Base-by-base conservation (phyloP, 192 early-diverging fungal genomes). In the Backusella liffmaniae region DNA sequence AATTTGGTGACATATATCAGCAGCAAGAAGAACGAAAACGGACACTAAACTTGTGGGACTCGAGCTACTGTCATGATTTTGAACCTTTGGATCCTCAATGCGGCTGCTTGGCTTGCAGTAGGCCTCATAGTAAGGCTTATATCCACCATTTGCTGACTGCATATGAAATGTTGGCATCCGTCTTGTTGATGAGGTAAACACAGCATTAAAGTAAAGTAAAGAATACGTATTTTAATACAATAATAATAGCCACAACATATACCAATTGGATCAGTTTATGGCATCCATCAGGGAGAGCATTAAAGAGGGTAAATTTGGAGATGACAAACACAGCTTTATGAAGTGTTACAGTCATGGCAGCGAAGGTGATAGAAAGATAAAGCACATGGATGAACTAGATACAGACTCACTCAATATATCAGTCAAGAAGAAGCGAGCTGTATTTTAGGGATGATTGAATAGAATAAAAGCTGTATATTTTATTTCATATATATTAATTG, bases 131-230 rank as follows among this genome's bases (percentile, higher is more conserved):
- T 39, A 87, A 91, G 49, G 88, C 92, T 6, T 95, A 93, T 74
- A 83, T 93, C 51, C 89, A 93, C 79, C 93, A 95, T 65, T 84
- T 95, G 70, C 76, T 93, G 59, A 85, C 80, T 42, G 85, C 92
- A 12, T 88, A 90, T 53, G 93, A 95, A 81, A 95, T 95, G 93
- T 81, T 95, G 44, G 92, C 87, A 13, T 85, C 87, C 0, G 90
- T 93, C 21, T 82, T 95, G 37, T 80, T 95, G 49, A 92, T 92
- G 88, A 85, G 85, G 88, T 89, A 83, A 36, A 8, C 30, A 7
- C 13, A 18, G 16, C 16, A 53, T 29, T 30, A 5, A 3, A 32
- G 32, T 39, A 39, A 70, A 59, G 7, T 23, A 18, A 26, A 1
- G 34, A 5, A 6, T 13, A 15, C 21, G 16, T 62, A 8, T 35